Percentiles rank a stretch among this genome's conserved stretches.
Evolutionary conservation across 1,139 yeast species (phyloP).

Genomic region (Magnusiomyces magnusii): DNA sequence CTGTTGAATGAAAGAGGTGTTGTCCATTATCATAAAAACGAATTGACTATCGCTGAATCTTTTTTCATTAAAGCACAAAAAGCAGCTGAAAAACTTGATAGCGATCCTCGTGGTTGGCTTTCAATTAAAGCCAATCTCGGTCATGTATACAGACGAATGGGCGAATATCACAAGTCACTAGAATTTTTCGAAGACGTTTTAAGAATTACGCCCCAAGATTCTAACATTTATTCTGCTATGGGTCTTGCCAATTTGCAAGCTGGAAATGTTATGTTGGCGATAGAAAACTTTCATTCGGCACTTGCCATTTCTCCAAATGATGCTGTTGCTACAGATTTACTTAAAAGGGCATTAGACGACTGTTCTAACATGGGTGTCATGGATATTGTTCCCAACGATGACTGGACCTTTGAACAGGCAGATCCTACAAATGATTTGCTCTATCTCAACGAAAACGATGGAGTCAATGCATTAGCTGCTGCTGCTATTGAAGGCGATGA

Average conservation of each 20-base stretch:
- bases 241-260: constrained; percentile 73
- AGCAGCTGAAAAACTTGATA: constrained; percentile 60
- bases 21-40: constrained; percentile 67
- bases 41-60: constrained; percentile 59
- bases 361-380: constrained; percentile 1
- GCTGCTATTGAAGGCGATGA: not conserved
- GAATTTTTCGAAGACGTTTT: constrained; percentile 71
- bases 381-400: not conserved
- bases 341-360: constrained; percentile 71
- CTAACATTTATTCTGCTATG: constrained; percentile 73
- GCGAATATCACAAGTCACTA: constrained; percentile 57
- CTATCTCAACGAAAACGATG: not conserved
- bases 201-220: constrained; percentile 60
- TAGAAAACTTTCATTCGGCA: constrained; percentile 72
- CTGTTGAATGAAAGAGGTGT: constrained; percentile 90
- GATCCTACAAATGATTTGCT: not conserved
- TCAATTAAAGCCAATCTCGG: constrained; percentile 87
- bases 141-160: constrained; percentile 73
- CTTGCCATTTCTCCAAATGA: constrained; percentile 74
- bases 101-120: constrained; percentile 78
- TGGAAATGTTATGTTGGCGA: constrained; percentile 50
- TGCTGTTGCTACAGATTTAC: constrained; percentile 73
- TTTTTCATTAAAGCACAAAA: constrained; percentile 65
- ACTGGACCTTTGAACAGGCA: not conserved
- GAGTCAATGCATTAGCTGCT: not conserved